Evolutionary conservation across 352 stramenopile species (phyloP).

Genomic region (Globisporangium camurandrum): DNA sequence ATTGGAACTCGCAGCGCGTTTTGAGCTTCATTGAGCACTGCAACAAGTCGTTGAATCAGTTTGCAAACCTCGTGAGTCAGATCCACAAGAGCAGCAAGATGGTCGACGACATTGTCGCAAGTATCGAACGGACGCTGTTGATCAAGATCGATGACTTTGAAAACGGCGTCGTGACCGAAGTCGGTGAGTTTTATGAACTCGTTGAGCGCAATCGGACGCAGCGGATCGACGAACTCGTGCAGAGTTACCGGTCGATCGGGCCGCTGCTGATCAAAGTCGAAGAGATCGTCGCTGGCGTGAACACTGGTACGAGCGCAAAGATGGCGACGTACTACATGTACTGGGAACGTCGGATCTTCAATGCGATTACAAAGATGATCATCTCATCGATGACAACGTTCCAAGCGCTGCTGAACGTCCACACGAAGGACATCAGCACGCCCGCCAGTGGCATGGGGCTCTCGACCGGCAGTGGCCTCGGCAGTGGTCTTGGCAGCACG

Average conservation of each 20-base stretch:
- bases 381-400: slow-evolving; percentile 93
- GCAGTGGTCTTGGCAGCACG: too few species aligned
- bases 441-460: slow-evolving; percentile 32
- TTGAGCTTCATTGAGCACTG: slow-evolving; percentile 91
- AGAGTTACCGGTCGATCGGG: slow-evolving; percentile 91
- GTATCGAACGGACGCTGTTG: slow-evolving; percentile 89
- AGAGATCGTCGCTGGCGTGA: slow-evolving; percentile 91
- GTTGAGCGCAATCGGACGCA: slow-evolving; percentile 89
- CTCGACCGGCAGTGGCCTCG: slow-evolving; percentile 12
- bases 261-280: slow-evolving; percentile 94
- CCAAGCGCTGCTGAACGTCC: slow-evolving; percentile 87
- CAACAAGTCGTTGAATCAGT: slow-evolving; percentile 91
- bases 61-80: slow-evolving; percentile 89
- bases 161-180: slow-evolving; percentile 84
- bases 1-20: slow-evolving; percentile 97
- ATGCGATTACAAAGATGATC: slow-evolving; percentile 96
- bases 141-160: slow-evolving; percentile 90
- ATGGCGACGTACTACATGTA: slow-evolving; percentile 96
- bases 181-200: slow-evolving; percentile 92
- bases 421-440: slow-evolving; percentile 79
- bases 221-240: slow-evolving; percentile 88
- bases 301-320: slow-evolving; percentile 85
- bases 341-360: slow-evolving; percentile 95
- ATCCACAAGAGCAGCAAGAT: slow-evolving; percentile 94
- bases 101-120: slow-evolving; percentile 90